Base-by-base conservation (phyloP, 495 filamentous ascomycete species). In the Penicillium paradoxum region DNA sequence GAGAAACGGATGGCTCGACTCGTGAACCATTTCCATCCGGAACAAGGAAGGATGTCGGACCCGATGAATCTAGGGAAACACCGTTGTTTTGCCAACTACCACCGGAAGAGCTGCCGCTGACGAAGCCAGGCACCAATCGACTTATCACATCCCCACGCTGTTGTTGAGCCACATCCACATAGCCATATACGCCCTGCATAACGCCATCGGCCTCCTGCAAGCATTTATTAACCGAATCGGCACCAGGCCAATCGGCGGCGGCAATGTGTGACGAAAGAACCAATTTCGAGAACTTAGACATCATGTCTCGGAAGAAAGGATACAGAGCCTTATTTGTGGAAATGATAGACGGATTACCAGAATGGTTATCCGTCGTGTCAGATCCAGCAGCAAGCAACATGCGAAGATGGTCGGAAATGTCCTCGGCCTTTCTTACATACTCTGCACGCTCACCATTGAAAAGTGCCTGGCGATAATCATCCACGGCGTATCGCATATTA, bases 191-290 rank as follows among this genome's bases (percentile, higher is more conserved):
- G 10, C 91, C 91, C 45, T 91, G 81, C 44, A 97, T 79, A 18
- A 98, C 91, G 38, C 92, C 93, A 56, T 97, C 92, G 5, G 93
- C 95, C 73, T 98, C 95, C 63, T 90, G 87, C 58, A 97, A 71
- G 62, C 93, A 98, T 64, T 98, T 98, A 41, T 91, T 80, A 52
- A 89, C 85, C 2, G 92, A 95, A 65, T 98, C 93, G 32, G 79
- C 74, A 34, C 82, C 75, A 18, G 91, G 90, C 83, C 88, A 97
- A 67, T 97, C 93, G 25, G 92, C 87, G 19, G 92, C 89, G 32
- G 93, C 93, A 63, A 97, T 96, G 67, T 97, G 93, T n/a, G 93
- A 97, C 18, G 92, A 97, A 30, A 98, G 82, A 19, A 98, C 95
- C 33, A 98, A 77, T 68, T 97, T 98, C 33, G 95, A 97, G 71